A percentile compares a stretch with the other conserved stretches of the same genome.
Evolutionary conservation across 495 filamentous ascomycete species (phyloP).

Genomic region (Podospora fimiseda): DNA sequence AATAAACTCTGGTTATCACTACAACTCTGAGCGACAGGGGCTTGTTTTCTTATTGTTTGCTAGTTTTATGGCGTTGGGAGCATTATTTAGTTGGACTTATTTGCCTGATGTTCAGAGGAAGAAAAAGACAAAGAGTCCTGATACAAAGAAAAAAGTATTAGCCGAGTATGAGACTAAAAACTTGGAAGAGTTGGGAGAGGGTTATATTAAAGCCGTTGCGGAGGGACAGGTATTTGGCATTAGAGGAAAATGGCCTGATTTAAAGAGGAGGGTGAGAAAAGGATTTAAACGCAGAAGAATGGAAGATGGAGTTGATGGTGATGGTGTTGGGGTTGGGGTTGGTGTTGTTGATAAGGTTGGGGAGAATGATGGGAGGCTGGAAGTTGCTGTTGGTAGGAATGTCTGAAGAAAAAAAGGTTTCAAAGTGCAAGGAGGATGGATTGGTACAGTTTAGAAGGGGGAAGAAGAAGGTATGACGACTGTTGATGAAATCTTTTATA

Average conservation of each 20-base stretch:
- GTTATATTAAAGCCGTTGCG: constrained; percentile 16
- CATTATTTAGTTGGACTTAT: constrained; percentile 31
- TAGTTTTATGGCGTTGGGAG: constrained; percentile 28
- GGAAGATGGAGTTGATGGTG: not conserved
- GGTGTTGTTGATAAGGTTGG: too few species aligned
- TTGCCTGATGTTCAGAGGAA: constrained; percentile 28
- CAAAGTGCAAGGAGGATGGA: too few species aligned
- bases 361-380: too few species aligned
- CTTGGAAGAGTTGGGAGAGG: constrained; percentile 32
- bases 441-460: too few species aligned
- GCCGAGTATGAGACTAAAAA: constrained; percentile 23
- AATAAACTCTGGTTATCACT: constrained; percentile 30
- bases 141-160: too few species aligned
- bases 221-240: constrained; percentile 26
- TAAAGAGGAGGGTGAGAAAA: constrained; percentile 12
- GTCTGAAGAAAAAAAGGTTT: too few species aligned
- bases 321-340: not conserved
- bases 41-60: constrained; percentile 33
- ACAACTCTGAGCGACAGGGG: constrained; percentile 22
- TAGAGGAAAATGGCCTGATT: constrained; percentile 21
- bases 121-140: not conserved
- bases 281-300: constrained; percentile 2
- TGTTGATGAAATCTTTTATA: too few species aligned
- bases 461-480: too few species aligned
- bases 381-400: too few species aligned